Evolutionary conservation across 306 rosid species (phyloP), one percentile per base, ranked within the genome.

Genomic region (Phaseolus lunatus): DNA sequence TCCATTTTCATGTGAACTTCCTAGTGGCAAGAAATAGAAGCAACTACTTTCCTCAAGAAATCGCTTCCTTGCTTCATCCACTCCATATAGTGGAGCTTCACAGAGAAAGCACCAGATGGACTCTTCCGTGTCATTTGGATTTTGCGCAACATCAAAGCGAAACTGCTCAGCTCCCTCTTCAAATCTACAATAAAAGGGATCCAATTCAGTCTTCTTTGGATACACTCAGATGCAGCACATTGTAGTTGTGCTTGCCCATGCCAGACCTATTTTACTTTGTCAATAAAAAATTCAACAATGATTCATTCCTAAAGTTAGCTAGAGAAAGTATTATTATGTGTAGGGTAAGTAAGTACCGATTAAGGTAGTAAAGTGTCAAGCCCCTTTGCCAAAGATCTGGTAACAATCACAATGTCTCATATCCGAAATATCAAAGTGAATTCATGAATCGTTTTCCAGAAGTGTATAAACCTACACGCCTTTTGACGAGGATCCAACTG

Each of bases 361-460:
- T 80, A 68, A 91, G 87, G 73, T 90, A 92, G 91, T 94, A 94
- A 67, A 92, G 91, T 56, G 98, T 89, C 5, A 92, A 86, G 12
- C 96, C 97, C 79, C 96, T 94, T 83, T 94, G 97, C 98, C 98
- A 94, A 83, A 94, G 96, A 90, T 92, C 98, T 94, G 95, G 69
- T 39, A 78, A 70, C 74, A 82, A 78, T 31, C 65, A 84, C 45
- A 72, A 74, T 23, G 71, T 70, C 64, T 59, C 76, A 84, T 67
- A 59, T 65, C 73, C 64, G 64, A 70, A 31, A 78, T 59, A 72
- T 61, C 48, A 70, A 79, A 84, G 65, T 73, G 65, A 75, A 70
- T 59, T 75, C 11, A 61, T 22, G 67, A 53, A 67, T 16, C 20
- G 15, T 66, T 48, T 64, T 7, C 58, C 59, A 22, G 64, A 80